Conservation (phyloP, 805 yeast species). For the Metschnikowia cubensis region DNA sequence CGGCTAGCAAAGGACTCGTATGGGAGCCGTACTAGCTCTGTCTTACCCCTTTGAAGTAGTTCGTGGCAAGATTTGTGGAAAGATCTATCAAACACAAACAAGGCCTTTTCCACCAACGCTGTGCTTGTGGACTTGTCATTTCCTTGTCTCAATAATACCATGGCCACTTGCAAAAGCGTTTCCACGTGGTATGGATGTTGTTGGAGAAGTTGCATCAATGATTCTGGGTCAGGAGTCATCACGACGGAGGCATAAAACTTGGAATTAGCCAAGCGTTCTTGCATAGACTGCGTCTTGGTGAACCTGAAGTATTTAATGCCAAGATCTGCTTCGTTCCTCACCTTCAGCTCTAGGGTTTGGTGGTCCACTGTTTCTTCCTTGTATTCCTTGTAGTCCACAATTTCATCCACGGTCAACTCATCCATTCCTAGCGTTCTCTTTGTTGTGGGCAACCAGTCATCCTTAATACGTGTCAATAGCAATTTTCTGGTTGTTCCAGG, state of each 20-base stretch:
- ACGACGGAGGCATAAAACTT: conserved; percentile 62
- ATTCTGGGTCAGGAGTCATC: conserved; percentile 75
- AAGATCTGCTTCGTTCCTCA: conserved; percentile 28
- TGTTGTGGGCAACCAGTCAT: conserved; percentile 74
- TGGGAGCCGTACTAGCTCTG: conserved; percentile 65
- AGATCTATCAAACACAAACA: conserved; percentile 76
- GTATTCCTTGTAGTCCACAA: conserved; percentile 31
- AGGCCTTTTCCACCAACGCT: conserved; percentile 70
- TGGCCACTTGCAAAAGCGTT: conserved; percentile 73
- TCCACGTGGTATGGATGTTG: conserved; percentile 71
- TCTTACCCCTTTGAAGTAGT: conserved; percentile 42
- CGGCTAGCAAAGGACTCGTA: conserved; percentile 72
- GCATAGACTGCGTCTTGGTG: conserved; percentile 29
- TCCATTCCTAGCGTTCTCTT: conserved; percentile 61
- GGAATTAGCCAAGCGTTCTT: conserved; percentile 40
- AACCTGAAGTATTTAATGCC: conserved; percentile 60
- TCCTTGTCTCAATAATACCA: conserved; percentile 72
- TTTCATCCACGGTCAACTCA: conserved; percentile 40
- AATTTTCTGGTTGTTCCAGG: conserved; percentile 74
- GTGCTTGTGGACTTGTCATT: conserved; percentile 63
- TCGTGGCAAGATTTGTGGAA: conserved; percentile 55
- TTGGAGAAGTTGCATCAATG: conserved; percentile 55
- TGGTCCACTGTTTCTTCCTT: conserved; percentile 31
- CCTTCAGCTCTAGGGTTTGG: conserved; percentile 26
- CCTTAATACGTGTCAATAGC: conserved; percentile 65